Conservation (phyloP, 169 alveolate genomes). For the Cyclospora cayetanensis region DNA sequence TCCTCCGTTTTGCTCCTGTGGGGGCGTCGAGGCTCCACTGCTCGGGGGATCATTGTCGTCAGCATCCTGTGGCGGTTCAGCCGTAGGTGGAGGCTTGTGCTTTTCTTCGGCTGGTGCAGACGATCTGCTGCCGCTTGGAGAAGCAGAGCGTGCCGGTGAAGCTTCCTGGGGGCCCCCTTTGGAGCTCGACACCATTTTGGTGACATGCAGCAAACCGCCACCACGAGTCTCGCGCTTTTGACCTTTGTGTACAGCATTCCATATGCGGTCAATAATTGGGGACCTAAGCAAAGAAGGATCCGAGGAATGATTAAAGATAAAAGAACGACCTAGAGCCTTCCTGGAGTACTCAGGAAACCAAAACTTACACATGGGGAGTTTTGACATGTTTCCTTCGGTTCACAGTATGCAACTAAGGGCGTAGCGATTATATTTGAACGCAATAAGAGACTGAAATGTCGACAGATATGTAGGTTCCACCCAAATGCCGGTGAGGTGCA, state of each 20-base stretch:
- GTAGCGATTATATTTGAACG: no score
- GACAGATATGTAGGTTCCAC: no score
- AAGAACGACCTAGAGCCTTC: no score
- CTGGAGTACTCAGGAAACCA: no score
- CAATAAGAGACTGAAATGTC: no score
- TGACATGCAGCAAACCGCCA: background rate
- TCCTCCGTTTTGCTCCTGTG: background rate
- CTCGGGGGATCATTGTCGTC: background rate
- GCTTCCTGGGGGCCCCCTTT: background rate
- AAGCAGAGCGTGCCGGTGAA: background rate
- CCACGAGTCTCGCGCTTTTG: background rate
- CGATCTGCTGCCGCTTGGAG: background rate
- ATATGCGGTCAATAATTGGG: background rate
- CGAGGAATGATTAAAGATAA: no score
- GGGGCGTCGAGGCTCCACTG: conserved; percentile 18
- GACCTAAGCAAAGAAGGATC: no score
- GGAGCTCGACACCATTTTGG: background rate
- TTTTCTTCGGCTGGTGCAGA: conserved; percentile 3
- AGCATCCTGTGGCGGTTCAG: background rate
- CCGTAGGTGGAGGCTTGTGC: conserved; percentile 9
- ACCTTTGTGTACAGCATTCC: background rate
- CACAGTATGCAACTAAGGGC: no score
- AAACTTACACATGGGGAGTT: no score
- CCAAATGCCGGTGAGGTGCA: no score
- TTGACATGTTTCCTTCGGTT: no score